Base-by-base conservation (phyloP, 2,329 filamentous ascomycete species). In the Aureobasidium leucospermi region DNA sequence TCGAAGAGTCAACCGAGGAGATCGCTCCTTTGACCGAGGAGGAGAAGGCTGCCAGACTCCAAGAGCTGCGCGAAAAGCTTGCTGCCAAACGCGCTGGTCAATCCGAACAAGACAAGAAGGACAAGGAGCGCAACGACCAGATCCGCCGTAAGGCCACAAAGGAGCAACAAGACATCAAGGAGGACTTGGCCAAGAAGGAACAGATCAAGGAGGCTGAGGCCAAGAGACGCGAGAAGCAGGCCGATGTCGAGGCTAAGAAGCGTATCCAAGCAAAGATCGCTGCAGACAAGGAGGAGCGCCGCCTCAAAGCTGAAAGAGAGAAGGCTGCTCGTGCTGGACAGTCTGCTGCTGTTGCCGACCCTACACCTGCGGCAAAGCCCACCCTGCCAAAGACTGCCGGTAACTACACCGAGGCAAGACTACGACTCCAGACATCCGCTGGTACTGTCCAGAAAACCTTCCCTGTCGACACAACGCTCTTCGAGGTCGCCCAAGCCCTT, bases 231-330 rank as follows among this genome's bases (percentile, higher is more conserved):
- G 94, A 99, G 77, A 96, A 96, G 78, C 77, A 83, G 43, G 90
- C 88, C 15, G 94, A 97, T 57, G 73, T 87, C 8, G 90, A 90
- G 45, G 93, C 90, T 10, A 94, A 93, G 79, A 89, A 87, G 74
- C 85, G 89, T 38, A 93, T 96, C 72, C 87, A 91, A 75, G 92
- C 90, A 60, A 92, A 92, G 80, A 96, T 99, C 64, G 92, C 94
- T 66, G 92, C 89, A 13, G 92, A 97, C 77, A 96, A 95, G 79
- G 88, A 90, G 66, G 91, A 93, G 68, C 85, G 94, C 58, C 86
- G 89, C 64, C 81, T 87, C 64, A 96, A 94, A 72, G 87, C 90
- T 3, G 94, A 96, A 69, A 80, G 85, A 60, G 89, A 90, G 67
- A 96, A 93, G 76, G 92, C 92, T 10, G 58, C 60, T 23, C 48